Evolutionary conservation across 768 basidiomycete genomes (phyloP).

Genomic region (Boletus insuetus): DNA sequence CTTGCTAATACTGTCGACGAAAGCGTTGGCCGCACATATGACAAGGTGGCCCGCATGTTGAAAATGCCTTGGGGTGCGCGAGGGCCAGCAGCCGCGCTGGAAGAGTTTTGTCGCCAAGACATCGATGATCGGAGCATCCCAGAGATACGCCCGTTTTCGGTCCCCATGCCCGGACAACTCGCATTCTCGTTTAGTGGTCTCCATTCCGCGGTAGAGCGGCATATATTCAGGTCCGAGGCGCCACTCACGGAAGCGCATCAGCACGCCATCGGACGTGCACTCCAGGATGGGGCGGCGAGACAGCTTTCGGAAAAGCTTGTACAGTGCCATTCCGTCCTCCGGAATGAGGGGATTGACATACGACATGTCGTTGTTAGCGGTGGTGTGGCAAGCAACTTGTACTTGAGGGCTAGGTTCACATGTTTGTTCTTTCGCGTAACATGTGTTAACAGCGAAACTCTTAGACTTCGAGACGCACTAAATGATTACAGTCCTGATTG

Average conservation of each 20-base stretch:
- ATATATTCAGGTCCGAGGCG: slow-evolving; percentile 42
- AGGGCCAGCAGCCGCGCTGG: slow-evolving; percentile 81
- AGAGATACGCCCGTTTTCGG: slow-evolving; percentile 40
- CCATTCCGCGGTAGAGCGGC: slow-evolving; percentile 67
- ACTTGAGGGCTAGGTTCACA: slow-evolving; percentile 61
- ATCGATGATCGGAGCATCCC: slow-evolving; percentile 21
- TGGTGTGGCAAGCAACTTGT: slow-evolving; percentile 87
- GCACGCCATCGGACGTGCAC: slow-evolving; percentile 59
- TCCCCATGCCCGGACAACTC: slow-evolving; percentile 51
- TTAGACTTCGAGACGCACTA: slow-evolving; percentile 35
- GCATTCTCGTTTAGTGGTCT: slow-evolving; percentile 79
- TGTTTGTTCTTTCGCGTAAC: not conserved
- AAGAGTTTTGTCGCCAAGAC: slow-evolving; percentile 54
- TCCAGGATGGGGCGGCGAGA: slow-evolving; percentile 66
- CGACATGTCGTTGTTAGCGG: slow-evolving; percentile 79
- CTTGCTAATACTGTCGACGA: slow-evolving; percentile 75
- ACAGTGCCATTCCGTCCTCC: slow-evolving; percentile 36
- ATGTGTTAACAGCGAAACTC: not conserved
- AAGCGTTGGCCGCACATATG: slow-evolving; percentile 76
- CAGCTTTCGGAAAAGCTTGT: slow-evolving; percentile 77
- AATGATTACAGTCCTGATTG: slow-evolving; percentile 24
- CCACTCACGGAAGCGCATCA: slow-evolving; percentile 25
- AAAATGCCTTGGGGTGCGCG: slow-evolving; percentile 57
- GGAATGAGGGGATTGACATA: slow-evolving; percentile 45
- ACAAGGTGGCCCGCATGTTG: slow-evolving; percentile 77